Evolutionary conservation across 2,329 filamentous ascomycete genomes (phyloP).

Genomic region (Penicillium corylophilum): DNA sequence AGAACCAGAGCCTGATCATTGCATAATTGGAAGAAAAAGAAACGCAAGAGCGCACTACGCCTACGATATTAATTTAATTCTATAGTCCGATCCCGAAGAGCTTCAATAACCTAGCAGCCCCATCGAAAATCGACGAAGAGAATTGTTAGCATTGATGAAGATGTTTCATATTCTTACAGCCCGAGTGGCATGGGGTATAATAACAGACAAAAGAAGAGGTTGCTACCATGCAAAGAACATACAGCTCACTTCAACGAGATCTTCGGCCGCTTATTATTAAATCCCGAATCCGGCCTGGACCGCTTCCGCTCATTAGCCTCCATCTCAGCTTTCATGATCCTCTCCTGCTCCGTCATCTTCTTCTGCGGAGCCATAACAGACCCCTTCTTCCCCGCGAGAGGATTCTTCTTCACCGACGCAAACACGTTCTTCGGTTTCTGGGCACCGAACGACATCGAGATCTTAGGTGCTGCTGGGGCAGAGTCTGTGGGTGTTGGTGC

Average conservation of each 20-base stretch:
- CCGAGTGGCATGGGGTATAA: too few relatives aligned
- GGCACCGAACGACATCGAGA: conserved; percentile 66
- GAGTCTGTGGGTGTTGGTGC: conserved; percentile 7
- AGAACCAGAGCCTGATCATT: too few relatives aligned
- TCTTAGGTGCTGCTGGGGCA: conserved; percentile 23
- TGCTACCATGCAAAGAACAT: not conserved
- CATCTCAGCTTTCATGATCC: conserved; percentile 81
- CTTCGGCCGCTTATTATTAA: conserved; percentile 37
- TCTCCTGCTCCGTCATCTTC: conserved; percentile 84
- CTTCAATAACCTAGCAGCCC: too few relatives aligned
- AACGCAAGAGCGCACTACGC: too few relatives aligned
- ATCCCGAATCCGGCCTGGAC: conserved; percentile 33
- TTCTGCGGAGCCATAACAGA: conserved; percentile 61
- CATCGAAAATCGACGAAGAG: too few relatives aligned
- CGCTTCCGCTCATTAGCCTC: conserved; percentile 65
- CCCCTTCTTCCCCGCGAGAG: conserved; percentile 66
- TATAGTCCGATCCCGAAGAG: too few relatives aligned
- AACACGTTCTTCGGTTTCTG: conserved; percentile 66
- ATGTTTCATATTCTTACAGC: too few relatives aligned
- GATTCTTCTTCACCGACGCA: conserved; percentile 65
- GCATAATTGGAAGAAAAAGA: too few relatives aligned
- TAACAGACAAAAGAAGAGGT: too few relatives aligned
- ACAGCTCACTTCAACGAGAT: not conserved
- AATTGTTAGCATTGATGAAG: too few relatives aligned
- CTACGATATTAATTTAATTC: too few relatives aligned